Conservation (phyloP, 2,329 filamentous ascomycete genomes). For the Alternaria infectoria region DNA sequence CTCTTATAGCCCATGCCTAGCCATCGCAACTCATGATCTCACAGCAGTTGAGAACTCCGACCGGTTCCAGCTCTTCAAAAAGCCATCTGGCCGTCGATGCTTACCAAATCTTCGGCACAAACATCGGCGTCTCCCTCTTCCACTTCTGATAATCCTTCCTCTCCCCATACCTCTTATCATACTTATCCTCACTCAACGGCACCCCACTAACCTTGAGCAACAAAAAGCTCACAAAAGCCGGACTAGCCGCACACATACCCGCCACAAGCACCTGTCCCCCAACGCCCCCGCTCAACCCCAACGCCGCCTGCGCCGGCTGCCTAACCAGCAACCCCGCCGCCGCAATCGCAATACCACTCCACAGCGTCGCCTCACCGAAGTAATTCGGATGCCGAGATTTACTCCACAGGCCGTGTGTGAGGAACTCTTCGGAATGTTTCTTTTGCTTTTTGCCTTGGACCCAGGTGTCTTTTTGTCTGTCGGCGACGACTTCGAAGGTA, state of each 20-base stretch:
- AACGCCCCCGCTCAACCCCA: constrained; percentile 59
- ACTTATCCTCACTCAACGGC: constrained; percentile 71
- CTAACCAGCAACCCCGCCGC: constrained; percentile 64
- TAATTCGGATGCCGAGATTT: constrained; percentile 71
- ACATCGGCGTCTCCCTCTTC: constrained; percentile 70
- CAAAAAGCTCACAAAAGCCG: constrained; percentile 69
- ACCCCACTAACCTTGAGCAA: constrained; percentile 69
- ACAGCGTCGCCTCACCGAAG: constrained; percentile 73
- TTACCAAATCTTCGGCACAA: constrained; percentile 67
- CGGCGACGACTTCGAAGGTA: constrained; percentile 66
- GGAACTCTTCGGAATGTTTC: constrained; percentile 70
- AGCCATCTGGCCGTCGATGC: no score
- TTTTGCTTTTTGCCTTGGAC: constrained; percentile 66
- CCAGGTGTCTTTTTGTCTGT: constrained; percentile 70
- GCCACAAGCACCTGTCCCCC: constrained; percentile 54
- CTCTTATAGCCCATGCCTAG: no score
- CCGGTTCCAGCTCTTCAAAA: no score
- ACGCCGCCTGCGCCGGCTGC: constrained; percentile 61
- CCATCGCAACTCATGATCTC: no score
- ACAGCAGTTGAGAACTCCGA: no score
- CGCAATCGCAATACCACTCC: constrained; percentile 69
- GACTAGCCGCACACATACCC: constrained; percentile 64
- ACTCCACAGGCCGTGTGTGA: constrained; percentile 68
- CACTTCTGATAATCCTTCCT: constrained; percentile 71
- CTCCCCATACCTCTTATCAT: constrained; percentile 68